These are phyloP conservation scores for Bacterosira constricta DNA, from an alignment of 108 stramenopile species.

Conservation along the genomic window DNA sequence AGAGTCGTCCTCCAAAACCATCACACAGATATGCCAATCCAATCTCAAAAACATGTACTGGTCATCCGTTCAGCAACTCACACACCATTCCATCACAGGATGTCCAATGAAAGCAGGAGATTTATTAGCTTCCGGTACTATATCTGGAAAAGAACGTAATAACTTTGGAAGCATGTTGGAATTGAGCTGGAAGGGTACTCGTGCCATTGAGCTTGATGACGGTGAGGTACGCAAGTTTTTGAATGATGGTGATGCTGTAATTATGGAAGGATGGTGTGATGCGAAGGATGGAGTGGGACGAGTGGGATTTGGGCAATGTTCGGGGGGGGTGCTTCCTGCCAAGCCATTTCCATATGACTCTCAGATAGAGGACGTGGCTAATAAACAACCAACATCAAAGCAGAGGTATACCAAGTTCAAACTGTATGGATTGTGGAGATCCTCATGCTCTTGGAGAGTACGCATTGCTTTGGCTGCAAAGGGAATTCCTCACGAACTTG, in stretches of 20 bases:
- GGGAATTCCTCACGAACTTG: conserved; percentile 58
- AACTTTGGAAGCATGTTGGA: conserved; percentile 90
- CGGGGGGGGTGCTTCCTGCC: conserved; percentile 71
- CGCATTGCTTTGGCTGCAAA: conserved; percentile 76
- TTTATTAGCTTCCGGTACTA: conserved; percentile 88
- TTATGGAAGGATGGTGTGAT: conserved; percentile 78
- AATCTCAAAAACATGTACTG: conserved; percentile 88
- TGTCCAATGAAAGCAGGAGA: conserved; percentile 90
- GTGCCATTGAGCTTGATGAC: conserved; percentile 57
- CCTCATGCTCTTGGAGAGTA: conserved; percentile 76
- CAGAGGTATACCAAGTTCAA: conserved; percentile 62
- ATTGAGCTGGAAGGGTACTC: conserved; percentile 86
- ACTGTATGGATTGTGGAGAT: conserved; percentile 68
- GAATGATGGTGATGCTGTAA: conserved; percentile 86
- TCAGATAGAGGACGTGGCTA: neutral
- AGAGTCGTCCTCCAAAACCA: conserved; percentile 21
- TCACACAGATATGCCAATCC: conserved; percentile 65
- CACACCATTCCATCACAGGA: conserved; percentile 92
- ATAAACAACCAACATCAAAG: neutral
- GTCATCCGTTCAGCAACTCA: conserved; percentile 89
- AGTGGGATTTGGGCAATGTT: conserved; percentile 63
- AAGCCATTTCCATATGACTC: conserved; percentile 37
- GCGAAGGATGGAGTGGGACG: conserved; percentile 50
- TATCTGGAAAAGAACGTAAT: conserved; percentile 65
- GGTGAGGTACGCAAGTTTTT: conserved; percentile 77